A percentile compares a stretch with the other conserved stretches of the same genome.
Evolutionary conservation across 2,329 filamentous ascomycete species (phyloP).

Genomic region (Dichotomopilus funicola): DNA sequence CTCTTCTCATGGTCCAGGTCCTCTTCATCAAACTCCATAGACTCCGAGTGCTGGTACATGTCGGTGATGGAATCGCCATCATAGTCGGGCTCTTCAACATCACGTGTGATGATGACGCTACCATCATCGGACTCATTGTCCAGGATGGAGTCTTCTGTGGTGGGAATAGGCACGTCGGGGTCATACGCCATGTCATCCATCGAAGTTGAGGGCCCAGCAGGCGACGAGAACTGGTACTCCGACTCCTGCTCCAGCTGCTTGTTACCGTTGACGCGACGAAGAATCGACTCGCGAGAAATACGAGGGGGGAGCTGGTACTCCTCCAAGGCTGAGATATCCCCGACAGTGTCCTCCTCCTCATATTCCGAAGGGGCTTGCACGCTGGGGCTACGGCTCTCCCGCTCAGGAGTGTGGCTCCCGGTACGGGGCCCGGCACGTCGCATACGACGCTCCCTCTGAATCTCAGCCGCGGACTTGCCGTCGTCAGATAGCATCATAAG

Average conservation of each 20-base stretch:
- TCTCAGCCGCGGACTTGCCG: constrained; percentile 54
- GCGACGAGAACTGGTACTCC: constrained; percentile 59
- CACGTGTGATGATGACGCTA: constrained; percentile 62
- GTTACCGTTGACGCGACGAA: constrained; percentile 74
- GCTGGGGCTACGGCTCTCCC: constrained; percentile 24
- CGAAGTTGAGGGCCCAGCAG: constrained; percentile 51
- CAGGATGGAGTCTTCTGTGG: constrained; percentile 64
- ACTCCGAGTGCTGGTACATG: constrained; percentile 51
- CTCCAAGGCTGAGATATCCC: constrained; percentile 52
- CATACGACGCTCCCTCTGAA: constrained; percentile 63
- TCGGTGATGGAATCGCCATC: constrained; percentile 65
- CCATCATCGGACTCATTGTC: constrained; percentile 48
- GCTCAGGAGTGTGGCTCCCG: constrained; percentile 39
- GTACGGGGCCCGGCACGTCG: constrained; percentile 50
- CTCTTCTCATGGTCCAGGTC: constrained; percentile 27
- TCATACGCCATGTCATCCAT: constrained; percentile 59
- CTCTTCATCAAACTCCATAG: constrained; percentile 22
- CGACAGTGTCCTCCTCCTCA: constrained; percentile 54
- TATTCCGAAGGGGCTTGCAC: constrained; percentile 36
- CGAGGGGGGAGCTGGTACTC: constrained; percentile 64
- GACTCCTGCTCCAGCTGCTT: constrained; percentile 50
- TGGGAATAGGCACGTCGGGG: constrained; percentile 85
- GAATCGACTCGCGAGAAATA: constrained; percentile 89
- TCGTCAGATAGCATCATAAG: constrained; percentile 82
- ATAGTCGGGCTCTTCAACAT: constrained; percentile 52